These are phyloP conservation scores for Hypomyces perniciosus DNA, from an alignment of 2,329 filamentous ascomycete genomes.

Conservation along the genomic window DNA sequence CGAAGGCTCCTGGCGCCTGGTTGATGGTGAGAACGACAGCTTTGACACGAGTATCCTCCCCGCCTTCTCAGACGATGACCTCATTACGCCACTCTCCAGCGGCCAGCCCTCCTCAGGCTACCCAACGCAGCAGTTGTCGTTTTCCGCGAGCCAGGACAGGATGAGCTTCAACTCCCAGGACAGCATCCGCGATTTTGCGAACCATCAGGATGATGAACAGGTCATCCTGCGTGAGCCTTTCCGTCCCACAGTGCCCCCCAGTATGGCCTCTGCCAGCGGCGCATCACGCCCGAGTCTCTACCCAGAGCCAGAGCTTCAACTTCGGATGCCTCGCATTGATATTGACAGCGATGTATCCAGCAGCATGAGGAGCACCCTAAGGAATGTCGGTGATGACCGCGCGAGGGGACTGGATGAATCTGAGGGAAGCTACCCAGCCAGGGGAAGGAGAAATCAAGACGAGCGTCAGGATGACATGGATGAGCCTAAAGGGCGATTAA, in stretches of 20 bases:
- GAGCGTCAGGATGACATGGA: too few relatives aligned
- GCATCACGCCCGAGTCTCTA: conserved; percentile 21
- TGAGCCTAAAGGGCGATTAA: too few relatives aligned
- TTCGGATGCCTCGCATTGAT: conserved; percentile 47
- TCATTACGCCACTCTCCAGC: conserved; percentile 33
- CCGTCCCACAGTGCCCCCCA: conserved; percentile 43
- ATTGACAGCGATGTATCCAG: conserved; percentile 32
- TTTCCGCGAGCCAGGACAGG: conserved; percentile 25
- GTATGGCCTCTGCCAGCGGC: conserved; percentile 12
- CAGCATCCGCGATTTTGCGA: conserved; percentile 49
- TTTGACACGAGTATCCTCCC: conserved; percentile 52
- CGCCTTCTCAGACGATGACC: conserved; percentile 35
- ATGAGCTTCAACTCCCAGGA: conserved; percentile 46
- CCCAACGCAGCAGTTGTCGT: conserved; percentile 43
- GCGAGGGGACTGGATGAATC: neutral
- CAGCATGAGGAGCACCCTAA: conserved; percentile 21
- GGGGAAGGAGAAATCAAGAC: neutral
- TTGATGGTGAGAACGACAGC: conserved; percentile 55
- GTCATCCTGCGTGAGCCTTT: conserved; percentile 51
- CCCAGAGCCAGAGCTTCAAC: conserved; percentile 43
- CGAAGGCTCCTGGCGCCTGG: conserved; percentile 55
- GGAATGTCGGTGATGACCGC: conserved; percentile 13
- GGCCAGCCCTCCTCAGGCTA: conserved; percentile 28
- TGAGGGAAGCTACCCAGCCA: neutral
- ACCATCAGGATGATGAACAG: conserved; percentile 48